Conservation (phyloP, 2,329 filamentous ascomycete genomes). For the Penicillium vulpinum region DNA sequence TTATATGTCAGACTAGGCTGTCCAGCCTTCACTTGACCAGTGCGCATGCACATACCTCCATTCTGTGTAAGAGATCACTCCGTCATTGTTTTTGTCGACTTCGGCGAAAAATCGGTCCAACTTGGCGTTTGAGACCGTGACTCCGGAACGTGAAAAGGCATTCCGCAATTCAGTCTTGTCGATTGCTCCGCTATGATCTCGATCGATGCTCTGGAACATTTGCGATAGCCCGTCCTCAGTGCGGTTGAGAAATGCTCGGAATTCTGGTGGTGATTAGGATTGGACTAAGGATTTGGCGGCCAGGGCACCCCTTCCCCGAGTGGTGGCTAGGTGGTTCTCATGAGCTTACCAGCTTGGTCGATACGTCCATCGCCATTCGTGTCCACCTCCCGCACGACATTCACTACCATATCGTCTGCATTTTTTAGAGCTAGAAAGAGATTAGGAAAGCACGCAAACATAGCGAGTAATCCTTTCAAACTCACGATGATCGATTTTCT, state of each 20-base stretch:
- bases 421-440: conserved; percentile 69
- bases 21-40: conserved; percentile 7
- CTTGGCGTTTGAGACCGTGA: conserved; percentile 74
- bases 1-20: conserved; percentile 5
- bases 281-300: conserved; percentile 19
- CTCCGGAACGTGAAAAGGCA: conserved; percentile 75
- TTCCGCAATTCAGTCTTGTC: conserved; percentile 79
- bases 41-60: conserved; percentile 72
- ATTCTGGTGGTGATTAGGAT: conserved; percentile 62
- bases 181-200: conserved; percentile 78
- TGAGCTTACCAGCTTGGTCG: conserved; percentile 74
- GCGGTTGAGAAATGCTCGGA: conserved; percentile 80
- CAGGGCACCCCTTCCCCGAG: conserved; percentile 14
- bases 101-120: conserved; percentile 84
- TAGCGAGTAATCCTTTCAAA: conserved; percentile 23
- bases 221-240: conserved; percentile 80
- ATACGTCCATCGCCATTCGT: conserved; percentile 86
- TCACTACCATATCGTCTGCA: conserved; percentile 78
- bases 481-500: conserved; percentile 88
- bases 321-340: conserved; percentile 15
- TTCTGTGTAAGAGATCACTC: conserved; percentile 84
- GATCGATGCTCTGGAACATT: conserved; percentile 85
- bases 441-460: conserved; percentile 24
- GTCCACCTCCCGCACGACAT: conserved; percentile 80
- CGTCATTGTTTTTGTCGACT: conserved; percentile 86